Percentiles rank a stretch among this genome's conserved stretches.
Conservation (phyloP, 2,329 filamentous ascomycete species). For the Hymenoscyphus repandus region DNA sequence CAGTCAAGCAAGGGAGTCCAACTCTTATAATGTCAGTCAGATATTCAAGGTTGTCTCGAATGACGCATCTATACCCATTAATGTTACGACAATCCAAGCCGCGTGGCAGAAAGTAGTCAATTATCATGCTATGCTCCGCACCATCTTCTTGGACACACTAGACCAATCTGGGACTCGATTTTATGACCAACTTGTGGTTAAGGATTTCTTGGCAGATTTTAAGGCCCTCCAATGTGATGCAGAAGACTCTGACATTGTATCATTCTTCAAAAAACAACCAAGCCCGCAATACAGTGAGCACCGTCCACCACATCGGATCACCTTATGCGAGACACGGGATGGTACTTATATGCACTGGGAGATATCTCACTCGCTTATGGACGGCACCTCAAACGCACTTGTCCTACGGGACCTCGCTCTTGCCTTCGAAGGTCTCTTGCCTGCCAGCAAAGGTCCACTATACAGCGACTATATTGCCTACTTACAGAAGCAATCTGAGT, state of each 20-base stretch:
- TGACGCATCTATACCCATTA: not conserved
- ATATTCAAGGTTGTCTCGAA: not conserved
- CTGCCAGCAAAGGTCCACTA: constrained; percentile 25
- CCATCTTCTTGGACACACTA: constrained; percentile 18
- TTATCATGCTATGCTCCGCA: constrained; percentile 7
- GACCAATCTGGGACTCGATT: constrained; percentile 10
- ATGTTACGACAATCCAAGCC: not conserved
- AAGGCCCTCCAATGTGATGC: not conserved
- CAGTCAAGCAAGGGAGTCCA: constrained; percentile 13
- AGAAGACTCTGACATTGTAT: not conserved
- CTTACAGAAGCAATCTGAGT: constrained; percentile 22
- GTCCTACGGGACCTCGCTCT: constrained; percentile 39
- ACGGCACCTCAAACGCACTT: constrained; percentile 41
- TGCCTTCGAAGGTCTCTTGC: constrained; percentile 28
- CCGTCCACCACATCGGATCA: constrained; percentile 39
- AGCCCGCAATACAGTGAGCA: not conserved
- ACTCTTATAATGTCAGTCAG: constrained; percentile 1
- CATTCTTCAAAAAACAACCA: not conserved
- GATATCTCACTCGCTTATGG: constrained; percentile 45
- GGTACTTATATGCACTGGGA: constrained; percentile 41
- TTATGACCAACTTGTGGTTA: not conserved
- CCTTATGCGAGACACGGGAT: constrained; percentile 37
- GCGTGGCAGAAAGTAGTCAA: constrained; percentile 10
- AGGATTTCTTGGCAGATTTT: not conserved
- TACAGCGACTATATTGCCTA: constrained; percentile 35